These are phyloP conservation scores for Thalassiosira profunda DNA, from an alignment of 108 stramenopile species.

Conservation along the genomic window DNA sequence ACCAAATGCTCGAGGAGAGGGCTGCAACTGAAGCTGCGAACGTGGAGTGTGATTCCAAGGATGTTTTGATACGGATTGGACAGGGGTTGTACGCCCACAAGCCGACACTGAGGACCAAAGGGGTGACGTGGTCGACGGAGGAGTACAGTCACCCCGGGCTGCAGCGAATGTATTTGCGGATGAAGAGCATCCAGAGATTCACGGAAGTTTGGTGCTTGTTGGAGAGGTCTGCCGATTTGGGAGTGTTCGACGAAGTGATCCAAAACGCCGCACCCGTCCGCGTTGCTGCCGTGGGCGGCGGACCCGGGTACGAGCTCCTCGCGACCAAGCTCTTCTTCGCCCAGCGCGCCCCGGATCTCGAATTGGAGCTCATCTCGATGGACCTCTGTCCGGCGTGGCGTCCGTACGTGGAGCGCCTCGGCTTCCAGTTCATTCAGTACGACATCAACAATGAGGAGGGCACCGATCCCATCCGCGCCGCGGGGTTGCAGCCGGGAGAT, in stretches of 20 bases:
- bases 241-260: constrained; percentile 7
- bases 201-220: constrained; percentile 25
- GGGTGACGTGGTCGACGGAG: constrained; percentile 27
- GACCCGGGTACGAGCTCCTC: constrained; percentile 31
- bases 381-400: constrained; percentile 23
- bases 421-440: constrained; percentile 19
- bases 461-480: not conserved
- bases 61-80: constrained; percentile 13
- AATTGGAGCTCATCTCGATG: constrained; percentile 3
- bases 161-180: constrained; percentile 32
- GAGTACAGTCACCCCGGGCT: constrained; percentile 28
- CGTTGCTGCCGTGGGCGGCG: constrained; percentile 21
- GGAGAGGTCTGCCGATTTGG: constrained; percentile 6
- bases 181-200: constrained; percentile 28
- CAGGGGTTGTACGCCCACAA: constrained; percentile 30
- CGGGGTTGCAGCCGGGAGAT: constrained; percentile 8
- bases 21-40: not conserved
- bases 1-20: constrained; percentile 1
- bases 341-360: not conserved
- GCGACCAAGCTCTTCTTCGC: constrained; percentile 15
- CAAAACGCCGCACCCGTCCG: too few relatives aligned
- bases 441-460: constrained; percentile 12
- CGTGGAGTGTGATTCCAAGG: not conserved
- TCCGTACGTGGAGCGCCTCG: constrained; percentile 10
- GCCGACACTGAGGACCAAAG: constrained; percentile 13